Percentiles rank a stretch among this genome's conserved stretches.
phyloP scores from a whole-genome alignment of 805 yeast genomes.

The Cyberlindnera misumaiensis region DNA sequence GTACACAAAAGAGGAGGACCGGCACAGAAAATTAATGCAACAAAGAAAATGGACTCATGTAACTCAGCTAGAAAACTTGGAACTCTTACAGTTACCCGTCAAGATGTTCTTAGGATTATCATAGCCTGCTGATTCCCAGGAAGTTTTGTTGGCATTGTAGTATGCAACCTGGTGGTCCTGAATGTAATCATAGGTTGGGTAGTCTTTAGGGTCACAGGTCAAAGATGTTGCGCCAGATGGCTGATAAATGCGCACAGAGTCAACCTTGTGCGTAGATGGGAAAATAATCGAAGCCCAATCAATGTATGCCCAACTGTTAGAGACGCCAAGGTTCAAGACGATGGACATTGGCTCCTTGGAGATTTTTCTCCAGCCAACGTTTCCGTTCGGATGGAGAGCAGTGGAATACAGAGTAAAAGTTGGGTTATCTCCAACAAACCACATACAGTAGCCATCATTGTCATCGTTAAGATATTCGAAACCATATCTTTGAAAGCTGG shows the following conservation, averaged over 20 bases:
- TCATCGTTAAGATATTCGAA: conserved; percentile 72
- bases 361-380: conserved; percentile 73
- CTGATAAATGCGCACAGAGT: conserved; percentile 89
- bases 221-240: conserved; percentile 53
- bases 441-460: conserved; percentile 66
- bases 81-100: conserved; percentile 42
- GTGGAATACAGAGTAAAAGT: conserved; percentile 66
- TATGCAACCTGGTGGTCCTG: conserved; percentile 64
- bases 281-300: conserved; percentile 79
- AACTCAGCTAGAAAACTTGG: conserved; percentile 18
- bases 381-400: conserved; percentile 87
- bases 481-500: conserved; percentile 64
- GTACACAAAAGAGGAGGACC: neutral
- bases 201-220: conserved; percentile 82
- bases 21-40: neutral
- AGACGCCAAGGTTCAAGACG: conserved; percentile 80
- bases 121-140: conserved; percentile 75
- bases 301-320: conserved; percentile 89
- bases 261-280: conserved; percentile 73
- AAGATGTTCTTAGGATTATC: conserved; percentile 54
- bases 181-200: conserved; percentile 84
- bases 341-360: conserved; percentile 92
- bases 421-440: conserved; percentile 81
- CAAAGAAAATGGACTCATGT: neutral
- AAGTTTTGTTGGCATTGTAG: conserved; percentile 57